These are phyloP conservation scores for Artemisia princeps DNA, from an alignment of 140 eudicot species.

Conservation along the genomic window DNA sequence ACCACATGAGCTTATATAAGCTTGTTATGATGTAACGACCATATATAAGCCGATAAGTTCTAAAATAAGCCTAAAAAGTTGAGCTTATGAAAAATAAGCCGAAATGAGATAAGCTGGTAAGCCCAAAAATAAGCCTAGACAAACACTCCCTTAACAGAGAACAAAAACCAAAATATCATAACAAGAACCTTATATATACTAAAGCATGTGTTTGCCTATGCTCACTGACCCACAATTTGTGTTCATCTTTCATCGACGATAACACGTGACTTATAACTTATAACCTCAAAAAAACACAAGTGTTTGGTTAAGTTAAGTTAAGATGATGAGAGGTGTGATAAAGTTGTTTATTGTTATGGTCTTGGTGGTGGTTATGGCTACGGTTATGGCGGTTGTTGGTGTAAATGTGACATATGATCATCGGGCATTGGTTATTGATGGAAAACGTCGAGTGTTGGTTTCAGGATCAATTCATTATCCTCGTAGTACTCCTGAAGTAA, in stretches of 20 bases:
- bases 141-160: no score
- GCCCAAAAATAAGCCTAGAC: no score
- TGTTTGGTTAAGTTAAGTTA: slow-evolving; percentile 7
- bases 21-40: no score
- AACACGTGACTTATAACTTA: slow-evolving; percentile 21
- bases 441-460: slow-evolving; percentile 59
- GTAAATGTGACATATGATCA: slow-evolving; percentile 77
- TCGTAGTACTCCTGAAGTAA: slow-evolving; percentile 79
- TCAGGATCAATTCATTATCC: slow-evolving; percentile 92
- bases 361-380: slow-evolving; percentile 23
- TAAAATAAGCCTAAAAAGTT: no score
- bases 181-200: no score
- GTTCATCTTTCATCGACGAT: slow-evolving; percentile 19
- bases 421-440: slow-evolving; percentile 75
- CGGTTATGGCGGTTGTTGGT: slow-evolving; percentile 32
- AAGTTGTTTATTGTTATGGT: slow-evolving; percentile 18
- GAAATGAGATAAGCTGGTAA: no score
- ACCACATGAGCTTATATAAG: no score
- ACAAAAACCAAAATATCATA: no score
- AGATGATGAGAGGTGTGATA: slow-evolving; percentile 23
- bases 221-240: slow-evolving; percentile 19
- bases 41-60: no score
- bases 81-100: no score
- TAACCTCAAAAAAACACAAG: slow-evolving; percentile 15
- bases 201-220: neutral